Conservation (phyloP, 257 asterid genomes). For the Cruciata laevipes region DNA sequence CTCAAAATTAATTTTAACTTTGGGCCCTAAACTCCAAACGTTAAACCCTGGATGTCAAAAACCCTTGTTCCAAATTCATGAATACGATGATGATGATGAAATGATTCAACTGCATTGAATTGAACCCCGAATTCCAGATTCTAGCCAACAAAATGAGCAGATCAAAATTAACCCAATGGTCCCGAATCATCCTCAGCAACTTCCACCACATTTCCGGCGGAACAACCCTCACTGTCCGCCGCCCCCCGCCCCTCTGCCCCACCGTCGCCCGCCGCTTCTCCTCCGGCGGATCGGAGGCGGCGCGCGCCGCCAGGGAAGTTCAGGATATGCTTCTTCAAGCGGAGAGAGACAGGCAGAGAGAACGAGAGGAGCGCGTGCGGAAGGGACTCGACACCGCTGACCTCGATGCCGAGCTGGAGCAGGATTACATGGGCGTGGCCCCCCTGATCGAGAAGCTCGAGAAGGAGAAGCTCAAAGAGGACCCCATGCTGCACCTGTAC, state of each 20-base stretch:
- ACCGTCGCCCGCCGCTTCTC: slow-evolving; percentile 11
- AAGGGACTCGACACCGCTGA: slow-evolving; percentile 52
- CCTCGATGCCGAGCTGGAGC: slow-evolving; percentile 48
- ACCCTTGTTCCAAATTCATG: not conserved
- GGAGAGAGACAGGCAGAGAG: slow-evolving; percentile 38
- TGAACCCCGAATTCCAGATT: slow-evolving; percentile 1
- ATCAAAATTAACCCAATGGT: slow-evolving; percentile 3
- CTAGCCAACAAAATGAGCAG: not conserved
- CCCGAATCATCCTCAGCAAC: slow-evolving; percentile 18
- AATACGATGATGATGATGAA: not conserved
- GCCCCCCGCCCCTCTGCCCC: not conserved
- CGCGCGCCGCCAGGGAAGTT: slow-evolving; percentile 25
- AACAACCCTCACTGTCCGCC: slow-evolving; percentile 3
- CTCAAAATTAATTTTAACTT: no score
- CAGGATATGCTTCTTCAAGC: slow-evolving; percentile 25
- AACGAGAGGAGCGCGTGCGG: slow-evolving; percentile 45
- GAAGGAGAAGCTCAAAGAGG: slow-evolving; percentile 35
- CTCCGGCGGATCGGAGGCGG: slow-evolving; percentile 2
- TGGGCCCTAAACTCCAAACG: not conserved
- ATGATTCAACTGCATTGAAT: slow-evolving; percentile 3
- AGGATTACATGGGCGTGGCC: slow-evolving; percentile 43
- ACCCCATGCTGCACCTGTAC: slow-evolving; percentile 19
- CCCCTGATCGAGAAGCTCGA: slow-evolving; percentile 43
- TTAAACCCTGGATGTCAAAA: not conserved
- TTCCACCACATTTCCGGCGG: slow-evolving; percentile 13